A percentile compares a stretch with the other conserved stretches of the same genome.
Conservation (phyloP, 331 rosid species). For the Cydonia oblonga region DNA sequence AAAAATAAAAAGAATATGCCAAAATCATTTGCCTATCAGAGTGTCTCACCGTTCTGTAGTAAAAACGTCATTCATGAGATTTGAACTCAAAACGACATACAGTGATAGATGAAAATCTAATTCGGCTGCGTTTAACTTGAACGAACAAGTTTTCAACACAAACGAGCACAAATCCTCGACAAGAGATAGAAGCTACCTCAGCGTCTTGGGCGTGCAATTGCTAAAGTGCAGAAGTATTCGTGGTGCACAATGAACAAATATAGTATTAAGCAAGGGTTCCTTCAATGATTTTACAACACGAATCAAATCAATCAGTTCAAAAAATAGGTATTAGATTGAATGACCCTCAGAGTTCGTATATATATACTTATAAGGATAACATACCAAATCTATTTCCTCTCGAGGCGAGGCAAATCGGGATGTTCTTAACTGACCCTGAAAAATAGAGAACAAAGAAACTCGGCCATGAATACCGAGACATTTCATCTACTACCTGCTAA, state of each 20-base stretch:
- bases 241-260: slow-evolving; percentile 9
- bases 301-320: slow-evolving; percentile 37
- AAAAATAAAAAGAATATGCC: too few species aligned
- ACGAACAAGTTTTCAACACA: neutral
- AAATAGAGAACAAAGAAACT: slow-evolving; percentile 53
- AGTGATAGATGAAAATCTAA: neutral
- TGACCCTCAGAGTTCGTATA: slow-evolving; percentile 41
- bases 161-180: neutral
- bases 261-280: slow-evolving; percentile 21
- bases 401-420: slow-evolving; percentile 37
- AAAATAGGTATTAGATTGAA: slow-evolving; percentile 35
- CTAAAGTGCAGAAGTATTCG: neutral
- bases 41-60: too few species aligned
- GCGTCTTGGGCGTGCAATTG: neutral
- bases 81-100: too few species aligned
- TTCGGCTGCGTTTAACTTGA: neutral
- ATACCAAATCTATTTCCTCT: slow-evolving; percentile 43
- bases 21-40: too few species aligned
- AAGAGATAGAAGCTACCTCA: neutral
- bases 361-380: slow-evolving; percentile 32
- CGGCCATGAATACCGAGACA: slow-evolving; percentile 30
- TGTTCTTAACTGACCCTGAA: slow-evolving; percentile 31
- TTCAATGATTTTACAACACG: slow-evolving; percentile 51
- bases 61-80: neutral
- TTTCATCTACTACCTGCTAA: slow-evolving; percentile 32